Base-by-base conservation (phyloP, 768 basidiomycete genomes). In the Xanthoconium stramineum region DNA sequence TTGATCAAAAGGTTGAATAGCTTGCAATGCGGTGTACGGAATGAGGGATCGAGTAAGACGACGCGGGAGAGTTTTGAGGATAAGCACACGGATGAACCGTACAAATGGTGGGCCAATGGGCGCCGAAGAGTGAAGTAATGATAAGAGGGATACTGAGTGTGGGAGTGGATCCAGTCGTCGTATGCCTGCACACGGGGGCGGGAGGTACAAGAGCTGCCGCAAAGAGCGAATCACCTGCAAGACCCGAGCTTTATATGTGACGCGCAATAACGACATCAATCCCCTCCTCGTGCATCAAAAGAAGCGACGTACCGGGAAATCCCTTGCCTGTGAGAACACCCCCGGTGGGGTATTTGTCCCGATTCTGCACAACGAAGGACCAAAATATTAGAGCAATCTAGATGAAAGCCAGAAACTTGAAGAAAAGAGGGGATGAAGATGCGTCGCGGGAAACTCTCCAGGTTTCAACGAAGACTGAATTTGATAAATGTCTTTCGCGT, bases 161-260 rank as follows among this genome's bases (percentile, higher is more conserved):
- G 45, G 42, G 17, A 30, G 50, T 44, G 60, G 40, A 66, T 66
- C 53, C 40, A 40, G 52, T 57, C 48, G 57, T 50, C 53, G 67
- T 63, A 66, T 61, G 61, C 62, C 60, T 60, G 61, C 62, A 60
- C 61, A 64, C 61, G 59, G 55, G 24, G 43, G 52, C 42, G 56
- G 46, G 61, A 53, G 58, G 49, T 50, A 57, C 55, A 52, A 47
- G 40, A 55, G 29, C 43, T 54, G 32, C 56, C 47, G 49, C 38
- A 36, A 58, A 53, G 48, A 56, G 43, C 28, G 33, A 56, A 47
- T 43, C 28, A 28, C 49, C 51, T 36, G 30, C 50, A 51, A 38
- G 36, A 52, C 6, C 60, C 20, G 57, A 49, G 49, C 45, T 67
- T 71, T 71, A 69, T 71, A 69, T 69, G 59, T 51, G 62, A 56